Percentiles rank a stretch among this genome's conserved stretches.
phyloP scores from a whole-genome alignment of 1,139 yeast genomes.

The Candida dubliniensis region DNA sequence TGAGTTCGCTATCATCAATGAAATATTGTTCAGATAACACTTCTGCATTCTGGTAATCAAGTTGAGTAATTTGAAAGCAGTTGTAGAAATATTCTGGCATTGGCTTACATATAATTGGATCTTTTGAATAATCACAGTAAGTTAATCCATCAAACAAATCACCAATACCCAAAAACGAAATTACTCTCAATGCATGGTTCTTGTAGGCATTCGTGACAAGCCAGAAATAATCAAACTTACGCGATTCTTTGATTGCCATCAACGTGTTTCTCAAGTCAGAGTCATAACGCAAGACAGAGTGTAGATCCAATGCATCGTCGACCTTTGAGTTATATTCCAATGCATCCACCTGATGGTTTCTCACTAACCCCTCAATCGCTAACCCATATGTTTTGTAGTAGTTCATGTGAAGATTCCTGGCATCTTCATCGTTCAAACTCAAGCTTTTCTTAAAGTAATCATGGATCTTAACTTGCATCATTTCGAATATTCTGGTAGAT shows the following conservation, averaged over 20 bases:
- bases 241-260: conserved; percentile 40
- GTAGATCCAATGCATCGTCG: conserved; percentile 89
- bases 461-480: conserved; percentile 87
- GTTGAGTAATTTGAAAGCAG: conserved; percentile 65
- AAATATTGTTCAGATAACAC: conserved; percentile 46
- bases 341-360: conserved; percentile 82
- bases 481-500: conserved; percentile 72
- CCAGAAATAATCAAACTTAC: conserved; percentile 56
- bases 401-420: conserved; percentile 64
- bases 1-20: conserved; percentile 79
- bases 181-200: conserved; percentile 79
- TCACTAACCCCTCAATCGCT: conserved; percentile 84
- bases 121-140: conserved; percentile 74
- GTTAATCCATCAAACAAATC: conserved; percentile 93
- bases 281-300: conserved; percentile 66
- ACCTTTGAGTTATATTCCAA: conserved; percentile 83
- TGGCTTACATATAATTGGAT: conserved; percentile 84
- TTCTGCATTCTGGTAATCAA: conserved; percentile 44
- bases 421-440: conserved; percentile 68
- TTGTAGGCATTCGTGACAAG: conserved; percentile 92
- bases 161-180: conserved; percentile 78
- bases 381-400: conserved; percentile 88
- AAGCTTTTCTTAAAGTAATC: conserved; percentile 71
- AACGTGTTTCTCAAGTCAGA: conserved; percentile 52
- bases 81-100: conserved; percentile 53